phyloP scores from a whole-genome alignment of 805 yeast species.

The Yarrowia bubula region DNA sequence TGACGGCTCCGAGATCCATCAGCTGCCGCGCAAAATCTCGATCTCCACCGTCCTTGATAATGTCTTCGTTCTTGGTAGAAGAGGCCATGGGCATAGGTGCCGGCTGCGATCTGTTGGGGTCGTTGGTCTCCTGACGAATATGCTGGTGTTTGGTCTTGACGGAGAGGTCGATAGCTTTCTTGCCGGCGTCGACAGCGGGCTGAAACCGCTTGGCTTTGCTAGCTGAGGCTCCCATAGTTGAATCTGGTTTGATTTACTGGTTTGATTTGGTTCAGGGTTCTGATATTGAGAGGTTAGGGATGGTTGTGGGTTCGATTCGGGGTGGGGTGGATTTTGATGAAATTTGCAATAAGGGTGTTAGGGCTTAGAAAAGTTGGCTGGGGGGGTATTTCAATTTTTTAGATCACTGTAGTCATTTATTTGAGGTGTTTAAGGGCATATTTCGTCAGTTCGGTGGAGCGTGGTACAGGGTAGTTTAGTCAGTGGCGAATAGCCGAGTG shows the following conservation, averaged over 20 bases:
- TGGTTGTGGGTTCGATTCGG: background rate
- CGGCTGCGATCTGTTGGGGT: constrained; percentile 11
- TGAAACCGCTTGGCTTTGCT: constrained; percentile 18
- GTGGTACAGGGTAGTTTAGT: too few relatives aligned
- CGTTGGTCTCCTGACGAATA: background rate
- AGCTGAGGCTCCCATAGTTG: constrained; percentile 11
- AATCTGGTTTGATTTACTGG: too few relatives aligned
- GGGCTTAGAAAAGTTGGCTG: background rate
- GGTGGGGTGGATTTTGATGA: background rate
- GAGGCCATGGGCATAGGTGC: constrained; percentile 22
- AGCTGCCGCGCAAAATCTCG: constrained; percentile 12
- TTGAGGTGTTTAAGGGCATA: too few relatives aligned
- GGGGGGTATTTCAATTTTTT: too few relatives aligned
- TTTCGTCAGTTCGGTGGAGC: too few relatives aligned
- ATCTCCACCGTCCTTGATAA: background rate
- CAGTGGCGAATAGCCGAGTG: too few relatives aligned
- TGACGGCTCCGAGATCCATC: constrained; percentile 20
- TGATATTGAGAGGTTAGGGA: background rate
- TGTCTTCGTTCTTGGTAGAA: constrained; percentile 12
- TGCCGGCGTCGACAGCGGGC: constrained; percentile 7
- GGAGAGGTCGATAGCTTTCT: constrained; percentile 5
- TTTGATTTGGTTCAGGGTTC: background rate
- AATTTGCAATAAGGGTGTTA: background rate
- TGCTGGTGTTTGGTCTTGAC: constrained; percentile 13
- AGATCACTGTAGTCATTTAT: too few relatives aligned